Conservation (phyloP, 257 asterid genomes). For the Ilex aquifolium region DNA sequence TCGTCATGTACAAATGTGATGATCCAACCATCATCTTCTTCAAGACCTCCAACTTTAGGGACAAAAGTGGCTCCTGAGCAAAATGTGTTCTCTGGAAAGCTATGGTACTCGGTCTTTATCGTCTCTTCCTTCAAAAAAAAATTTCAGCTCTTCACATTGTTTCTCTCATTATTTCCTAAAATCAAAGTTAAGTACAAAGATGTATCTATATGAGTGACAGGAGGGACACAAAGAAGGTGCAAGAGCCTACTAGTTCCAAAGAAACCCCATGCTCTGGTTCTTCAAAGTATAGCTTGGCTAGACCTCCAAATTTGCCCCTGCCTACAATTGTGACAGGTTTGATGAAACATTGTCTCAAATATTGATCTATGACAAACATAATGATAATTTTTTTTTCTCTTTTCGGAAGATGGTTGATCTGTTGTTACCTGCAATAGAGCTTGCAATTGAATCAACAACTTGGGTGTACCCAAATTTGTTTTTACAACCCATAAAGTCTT, state of each 20-base stretch:
- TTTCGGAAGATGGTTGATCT: no score
- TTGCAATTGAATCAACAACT: conserved; percentile 28
- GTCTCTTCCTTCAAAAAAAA: no score
- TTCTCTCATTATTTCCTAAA: conserved; percentile 4
- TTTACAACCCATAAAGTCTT: conserved; percentile 25
- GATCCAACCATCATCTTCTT: conserved; percentile 68
- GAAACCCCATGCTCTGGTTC: conserved; percentile 5
- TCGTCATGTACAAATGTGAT: conserved; percentile 46
- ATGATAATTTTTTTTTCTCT: not conserved
- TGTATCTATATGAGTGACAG: no score
- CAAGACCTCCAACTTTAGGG: conserved; percentile 26
- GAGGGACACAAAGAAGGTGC: not conserved
- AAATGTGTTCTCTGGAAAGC: conserved; percentile 42
- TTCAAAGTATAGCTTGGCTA: conserved; percentile 49
- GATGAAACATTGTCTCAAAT: not conserved
- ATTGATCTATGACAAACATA: not conserved
- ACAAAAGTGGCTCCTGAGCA: conserved; percentile 56
- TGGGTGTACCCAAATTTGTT: conserved; percentile 53
- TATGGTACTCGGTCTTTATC: conserved; percentile 38
- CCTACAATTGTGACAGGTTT: conserved; percentile 22
- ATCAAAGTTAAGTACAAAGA: no score
- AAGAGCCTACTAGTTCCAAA: conserved; percentile 5
- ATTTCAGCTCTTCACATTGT: conserved; percentile 5
- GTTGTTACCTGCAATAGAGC: conserved; percentile 41
- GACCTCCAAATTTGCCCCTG: conserved; percentile 57